phyloP scores from a whole-genome alignment of 345 rosid genomes.

The Brassica cretica region DNA sequence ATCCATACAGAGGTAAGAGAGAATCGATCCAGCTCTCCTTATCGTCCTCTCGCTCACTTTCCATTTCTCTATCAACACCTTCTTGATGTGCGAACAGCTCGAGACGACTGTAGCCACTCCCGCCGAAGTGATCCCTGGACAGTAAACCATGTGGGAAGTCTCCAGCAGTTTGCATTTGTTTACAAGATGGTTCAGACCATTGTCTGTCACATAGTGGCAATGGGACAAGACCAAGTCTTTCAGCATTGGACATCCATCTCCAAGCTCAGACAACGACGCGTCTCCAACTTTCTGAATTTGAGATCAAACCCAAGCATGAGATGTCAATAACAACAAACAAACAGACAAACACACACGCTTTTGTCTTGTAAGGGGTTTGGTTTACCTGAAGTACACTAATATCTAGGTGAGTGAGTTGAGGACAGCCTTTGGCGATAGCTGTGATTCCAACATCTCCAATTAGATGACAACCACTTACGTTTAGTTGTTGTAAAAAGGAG shows the following conservation, averaged over 20 bases:
- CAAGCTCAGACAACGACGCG: constrained; percentile 71
- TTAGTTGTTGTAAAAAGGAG: constrained; percentile 60
- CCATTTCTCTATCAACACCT: constrained; percentile 82
- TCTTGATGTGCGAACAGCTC: constrained; percentile 74
- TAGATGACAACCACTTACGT: constrained; percentile 84
- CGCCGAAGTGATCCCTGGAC: constrained; percentile 62
- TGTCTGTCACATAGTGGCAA: constrained; percentile 71
- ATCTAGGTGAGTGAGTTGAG: constrained; percentile 71
- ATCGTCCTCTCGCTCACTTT: constrained; percentile 81
- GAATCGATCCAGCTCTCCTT: constrained; percentile 71
- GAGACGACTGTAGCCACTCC: constrained; percentile 91
- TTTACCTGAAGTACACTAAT: constrained; percentile 85
- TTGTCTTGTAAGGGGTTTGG: neutral
- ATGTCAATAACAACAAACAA: neutral
- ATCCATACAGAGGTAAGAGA: constrained; percentile 74
- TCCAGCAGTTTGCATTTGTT: constrained; percentile 60
- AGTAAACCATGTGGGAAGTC: constrained; percentile 83
- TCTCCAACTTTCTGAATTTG: constrained; percentile 68
- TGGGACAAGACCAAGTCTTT: constrained; percentile 84
- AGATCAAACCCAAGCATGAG: neutral
- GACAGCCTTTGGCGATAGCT: constrained; percentile 88
- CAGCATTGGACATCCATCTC: constrained; percentile 78
- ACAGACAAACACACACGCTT: neutral
- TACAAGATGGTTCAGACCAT: constrained; percentile 74
- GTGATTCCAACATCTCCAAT: constrained; percentile 79